phyloP scores from a whole-genome alignment of 1,139 yeast genomes.

The Hanseniaspora gamundiae region DNA sequence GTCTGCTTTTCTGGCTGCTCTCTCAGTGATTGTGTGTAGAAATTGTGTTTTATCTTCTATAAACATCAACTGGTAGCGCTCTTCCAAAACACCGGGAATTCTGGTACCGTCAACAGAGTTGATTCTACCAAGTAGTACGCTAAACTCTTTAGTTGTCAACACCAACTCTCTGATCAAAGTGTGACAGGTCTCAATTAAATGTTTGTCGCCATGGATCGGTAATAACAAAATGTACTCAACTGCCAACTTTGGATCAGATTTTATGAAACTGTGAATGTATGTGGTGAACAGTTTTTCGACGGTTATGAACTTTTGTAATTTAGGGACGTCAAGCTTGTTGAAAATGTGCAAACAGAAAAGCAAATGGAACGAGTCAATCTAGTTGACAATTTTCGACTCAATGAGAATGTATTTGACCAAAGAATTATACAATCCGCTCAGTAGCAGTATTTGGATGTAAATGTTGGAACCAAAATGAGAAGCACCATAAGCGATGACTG shows the following conservation, averaged over 20 bases:
- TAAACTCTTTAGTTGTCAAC: conserved; percentile 76
- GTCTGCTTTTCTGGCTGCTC: conserved; percentile 78
- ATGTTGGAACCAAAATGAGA: conserved; percentile 56
- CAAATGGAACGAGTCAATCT: conserved; percentile 81
- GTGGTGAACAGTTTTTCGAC: conserved; percentile 34
- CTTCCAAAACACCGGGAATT: conserved; percentile 76
- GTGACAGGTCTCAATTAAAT: conserved; percentile 50
- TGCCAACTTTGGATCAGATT: conserved; percentile 81
- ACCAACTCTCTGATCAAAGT: conserved; percentile 78
- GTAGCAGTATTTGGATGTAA: conserved; percentile 62
- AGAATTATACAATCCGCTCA: conserved; percentile 71
- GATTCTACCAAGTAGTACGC: conserved; percentile 68
- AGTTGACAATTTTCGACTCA: conserved; percentile 32
- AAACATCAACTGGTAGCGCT: conserved; percentile 55
- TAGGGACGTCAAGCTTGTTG: conserved; percentile 50
- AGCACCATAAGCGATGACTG: conserved; percentile 61
- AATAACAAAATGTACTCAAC: conserved; percentile 75
- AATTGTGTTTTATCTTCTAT: conserved; percentile 43
- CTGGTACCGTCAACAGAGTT: conserved; percentile 58
- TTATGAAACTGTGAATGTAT: conserved; percentile 71
- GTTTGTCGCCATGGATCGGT: conserved; percentile 38
- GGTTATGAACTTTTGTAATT: conserved; percentile 14
- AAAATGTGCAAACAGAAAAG: conserved; percentile 72
- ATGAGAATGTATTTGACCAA: conserved; percentile 64
- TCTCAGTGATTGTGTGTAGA: conserved; percentile 62